These are phyloP conservation scores for Daldinia vernicosa DNA, from an alignment of 495 filamentous ascomycete genomes.

Conservation along the genomic window DNA sequence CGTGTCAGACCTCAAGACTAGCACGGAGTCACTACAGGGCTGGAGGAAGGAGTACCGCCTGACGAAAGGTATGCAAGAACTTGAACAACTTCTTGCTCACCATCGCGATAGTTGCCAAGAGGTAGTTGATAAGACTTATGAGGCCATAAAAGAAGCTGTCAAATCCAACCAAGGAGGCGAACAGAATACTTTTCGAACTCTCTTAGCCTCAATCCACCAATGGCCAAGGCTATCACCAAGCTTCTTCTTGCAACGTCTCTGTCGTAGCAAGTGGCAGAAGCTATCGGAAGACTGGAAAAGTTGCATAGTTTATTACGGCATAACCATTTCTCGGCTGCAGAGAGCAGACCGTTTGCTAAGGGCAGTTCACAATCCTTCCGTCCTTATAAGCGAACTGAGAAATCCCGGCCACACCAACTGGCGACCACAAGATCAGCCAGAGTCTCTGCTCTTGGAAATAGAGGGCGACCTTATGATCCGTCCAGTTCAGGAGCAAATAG, in stretches of 20 bases:
- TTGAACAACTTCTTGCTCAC: not conserved
- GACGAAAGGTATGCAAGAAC: not conserved
- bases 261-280: conserved; percentile 31
- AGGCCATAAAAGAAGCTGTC: conserved; percentile 15
- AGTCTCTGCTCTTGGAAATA: conserved; percentile 70
- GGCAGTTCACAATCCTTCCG: conserved; percentile 39
- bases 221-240: conserved; percentile 46
- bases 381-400: conserved; percentile 58
- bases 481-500: conserved; percentile 66
- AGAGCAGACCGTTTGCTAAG: conserved; percentile 50
- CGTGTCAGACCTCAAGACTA: conserved; percentile 36
- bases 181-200: not conserved
- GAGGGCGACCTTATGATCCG: conserved; percentile 72
- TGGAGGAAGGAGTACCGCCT: conserved; percentile 12
- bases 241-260: conserved; percentile 51
- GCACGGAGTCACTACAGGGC: conserved; percentile 19
- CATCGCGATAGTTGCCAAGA: conserved; percentile 7
- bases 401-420: conserved; percentile 65
- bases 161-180: not conserved
- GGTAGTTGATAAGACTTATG: conserved; percentile 9
- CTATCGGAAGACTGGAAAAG: conserved; percentile 45
- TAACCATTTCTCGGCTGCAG: conserved; percentile 49
- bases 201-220: conserved; percentile 6
- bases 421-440: conserved; percentile 60
- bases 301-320: conserved; percentile 50